phyloP scores from a whole-genome alignment of 306 rosid species.

The Delonix regia region DNA sequence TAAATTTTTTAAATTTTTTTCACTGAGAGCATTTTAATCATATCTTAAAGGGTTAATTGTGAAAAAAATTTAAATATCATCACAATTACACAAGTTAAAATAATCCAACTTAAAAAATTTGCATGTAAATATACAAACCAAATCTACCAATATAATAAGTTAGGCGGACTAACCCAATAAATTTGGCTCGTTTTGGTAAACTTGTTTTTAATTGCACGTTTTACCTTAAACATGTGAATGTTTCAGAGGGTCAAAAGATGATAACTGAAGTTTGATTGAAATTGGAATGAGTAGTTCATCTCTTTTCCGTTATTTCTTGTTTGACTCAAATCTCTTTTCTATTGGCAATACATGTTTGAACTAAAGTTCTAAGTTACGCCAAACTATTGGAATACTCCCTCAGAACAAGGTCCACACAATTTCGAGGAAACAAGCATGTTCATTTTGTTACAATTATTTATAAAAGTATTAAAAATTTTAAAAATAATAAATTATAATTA shows the following conservation, averaged over 20 bases:
- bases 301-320: neutral
- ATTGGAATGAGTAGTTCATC: neutral
- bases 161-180: too few relatives aligned
- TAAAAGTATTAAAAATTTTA: neutral
- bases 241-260: neutral
- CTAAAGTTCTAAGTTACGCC: neutral
- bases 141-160: too few relatives aligned
- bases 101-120: too few relatives aligned
- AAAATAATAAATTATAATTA: too few relatives aligned
- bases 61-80: too few relatives aligned
- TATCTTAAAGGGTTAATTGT: too few relatives aligned
- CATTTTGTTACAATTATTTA: neutral
- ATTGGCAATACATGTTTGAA: neutral
- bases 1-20: too few relatives aligned
- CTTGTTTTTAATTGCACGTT: too few relatives aligned
- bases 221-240: neutral
- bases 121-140: too few relatives aligned
- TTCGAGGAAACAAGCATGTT: neutral
- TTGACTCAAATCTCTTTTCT: neutral
- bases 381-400: neutral
- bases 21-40: too few relatives aligned
- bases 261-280: neutral
- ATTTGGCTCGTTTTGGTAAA: too few relatives aligned
- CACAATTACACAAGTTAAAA: too few relatives aligned
- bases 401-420: neutral